Percentiles rank a stretch among this genome's conserved stretches.
phyloP scores from a whole-genome alignment of 2,329 filamentous ascomycete species.

The Pseudocercospora macadamiae region DNA sequence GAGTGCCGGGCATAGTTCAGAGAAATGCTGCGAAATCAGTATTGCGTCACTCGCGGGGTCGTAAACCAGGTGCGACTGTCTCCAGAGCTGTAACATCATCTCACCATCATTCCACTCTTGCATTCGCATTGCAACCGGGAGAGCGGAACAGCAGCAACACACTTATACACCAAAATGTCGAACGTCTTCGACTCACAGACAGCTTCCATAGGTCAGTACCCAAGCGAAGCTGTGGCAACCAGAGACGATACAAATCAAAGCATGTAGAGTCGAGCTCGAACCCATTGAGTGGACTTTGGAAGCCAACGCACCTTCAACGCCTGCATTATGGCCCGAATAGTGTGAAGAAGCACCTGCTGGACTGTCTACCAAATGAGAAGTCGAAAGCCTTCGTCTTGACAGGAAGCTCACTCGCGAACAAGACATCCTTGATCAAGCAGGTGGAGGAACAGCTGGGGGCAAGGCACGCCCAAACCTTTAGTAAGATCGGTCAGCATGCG shows the following conservation, averaged over 20 bases:
- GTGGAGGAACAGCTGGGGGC: conserved; percentile 53
- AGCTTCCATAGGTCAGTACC: conserved; percentile 27
- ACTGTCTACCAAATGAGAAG: conserved; percentile 45
- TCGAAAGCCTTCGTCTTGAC: conserved; percentile 63
- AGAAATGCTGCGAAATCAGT: neutral
- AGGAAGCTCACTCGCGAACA: conserved; percentile 56
- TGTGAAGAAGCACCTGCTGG: conserved; percentile 52
- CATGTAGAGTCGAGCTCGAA: conserved; percentile 47
- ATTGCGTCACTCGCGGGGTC: conserved; percentile 3
- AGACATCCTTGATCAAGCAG: conserved; percentile 56
- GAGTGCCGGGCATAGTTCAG: too few relatives aligned
- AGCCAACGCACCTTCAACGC: conserved; percentile 53
- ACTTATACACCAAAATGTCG: conserved; percentile 15
- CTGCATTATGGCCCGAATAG: conserved; percentile 55
- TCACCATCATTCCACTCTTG: neutral
- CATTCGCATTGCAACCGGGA: neutral
- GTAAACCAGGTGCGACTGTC: neutral
- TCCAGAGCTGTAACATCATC: neutral
- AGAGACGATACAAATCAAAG: conserved; percentile 40
- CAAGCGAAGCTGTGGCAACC: conserved; percentile 1
- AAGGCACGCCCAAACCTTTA: conserved; percentile 60
- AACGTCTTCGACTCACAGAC: conserved; percentile 14
- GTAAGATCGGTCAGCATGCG: conserved; percentile 59
- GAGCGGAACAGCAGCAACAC: neutral
- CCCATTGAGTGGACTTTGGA: conserved; percentile 55